Evolutionary conservation across 1,284 basidiomycete species (phyloP).

Genomic region (Bjerkandera adusta): DNA sequence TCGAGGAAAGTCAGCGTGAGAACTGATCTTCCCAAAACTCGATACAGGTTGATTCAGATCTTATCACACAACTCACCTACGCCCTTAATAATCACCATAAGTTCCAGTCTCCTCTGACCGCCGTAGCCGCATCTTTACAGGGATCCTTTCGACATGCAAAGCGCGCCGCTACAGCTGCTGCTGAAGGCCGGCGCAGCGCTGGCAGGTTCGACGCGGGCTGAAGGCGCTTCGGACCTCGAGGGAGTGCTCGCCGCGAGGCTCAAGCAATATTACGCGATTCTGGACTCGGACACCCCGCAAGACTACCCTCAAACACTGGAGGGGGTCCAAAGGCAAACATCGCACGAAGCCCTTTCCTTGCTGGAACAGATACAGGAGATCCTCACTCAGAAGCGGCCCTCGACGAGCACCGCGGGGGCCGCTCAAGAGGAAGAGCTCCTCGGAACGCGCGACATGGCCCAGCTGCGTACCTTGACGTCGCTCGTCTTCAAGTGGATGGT

Average conservation of each 20-base stretch:
- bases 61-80: too few relatives aligned
- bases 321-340: conserved; percentile 51
- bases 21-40: too few relatives aligned
- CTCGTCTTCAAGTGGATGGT: conserved; percentile 71
- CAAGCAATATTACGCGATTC: conserved; percentile 35
- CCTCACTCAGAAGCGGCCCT: conserved; percentile 12
- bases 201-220: conserved; percentile 14
- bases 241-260: conserved; percentile 40
- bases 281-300: conserved; percentile 23
- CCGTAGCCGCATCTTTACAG: neutral
- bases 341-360: conserved; percentile 51
- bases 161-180: conserved; percentile 6
- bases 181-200: conserved; percentile 19
- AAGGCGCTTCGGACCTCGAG: conserved; percentile 32
- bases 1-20: too few relatives aligned
- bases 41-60: too few relatives aligned
- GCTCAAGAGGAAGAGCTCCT: conserved; percentile 37
- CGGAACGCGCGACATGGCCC: conserved; percentile 62
- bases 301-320: conserved; percentile 32
- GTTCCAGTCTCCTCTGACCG: neutral
- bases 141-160: too few relatives aligned
- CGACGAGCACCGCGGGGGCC: conserved; percentile 1
- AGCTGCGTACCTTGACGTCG: conserved; percentile 61
- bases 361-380: conserved; percentile 49
- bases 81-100: too few relatives aligned